phyloP scores from a whole-genome alignment of 495 filamentous ascomycete species.

The Penicillium ochrochloron region DNA sequence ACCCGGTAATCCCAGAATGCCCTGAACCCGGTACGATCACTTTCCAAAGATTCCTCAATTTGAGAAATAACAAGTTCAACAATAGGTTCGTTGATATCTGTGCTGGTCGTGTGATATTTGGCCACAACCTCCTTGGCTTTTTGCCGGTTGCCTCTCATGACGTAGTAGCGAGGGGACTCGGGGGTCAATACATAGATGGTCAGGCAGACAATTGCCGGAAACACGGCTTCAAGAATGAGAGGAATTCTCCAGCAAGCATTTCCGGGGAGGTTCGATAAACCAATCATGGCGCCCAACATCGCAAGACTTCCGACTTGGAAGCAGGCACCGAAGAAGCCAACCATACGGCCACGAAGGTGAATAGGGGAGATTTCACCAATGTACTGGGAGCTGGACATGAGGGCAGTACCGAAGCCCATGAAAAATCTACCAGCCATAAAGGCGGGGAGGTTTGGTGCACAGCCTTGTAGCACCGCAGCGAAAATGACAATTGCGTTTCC shows the following conservation, averaged over 20 bases:
- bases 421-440: conserved; percentile 50
- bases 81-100: conserved; percentile 42
- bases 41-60: conserved; percentile 47
- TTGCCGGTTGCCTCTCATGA: conserved; percentile 42
- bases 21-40: conserved; percentile 29
- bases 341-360: conserved; percentile 48
- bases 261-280: conserved; percentile 30
- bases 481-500: conserved; percentile 46
- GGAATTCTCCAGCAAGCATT: conserved; percentile 44
- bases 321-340: conserved; percentile 50
- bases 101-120: conserved; percentile 45
- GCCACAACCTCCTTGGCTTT: conserved; percentile 42
- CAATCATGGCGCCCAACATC: conserved; percentile 46
- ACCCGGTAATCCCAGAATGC: conserved; percentile 46
- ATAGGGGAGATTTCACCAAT: conserved; percentile 50
- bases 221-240: conserved; percentile 42
- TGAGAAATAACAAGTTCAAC: conserved; percentile 43
- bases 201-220: conserved; percentile 45
- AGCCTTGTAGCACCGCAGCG: conserved; percentile 45
- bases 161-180: conserved; percentile 47
- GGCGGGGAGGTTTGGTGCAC: conserved; percentile 35
- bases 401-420: conserved; percentile 45
- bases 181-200: conserved; percentile 44
- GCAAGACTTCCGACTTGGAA: conserved; percentile 46
- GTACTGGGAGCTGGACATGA: conserved; percentile 48